Evolutionary conservation across 768 basidiomycete species (phyloP), one percentile per base, ranked within the genome.

Genomic region (Bullera alba): DNA sequence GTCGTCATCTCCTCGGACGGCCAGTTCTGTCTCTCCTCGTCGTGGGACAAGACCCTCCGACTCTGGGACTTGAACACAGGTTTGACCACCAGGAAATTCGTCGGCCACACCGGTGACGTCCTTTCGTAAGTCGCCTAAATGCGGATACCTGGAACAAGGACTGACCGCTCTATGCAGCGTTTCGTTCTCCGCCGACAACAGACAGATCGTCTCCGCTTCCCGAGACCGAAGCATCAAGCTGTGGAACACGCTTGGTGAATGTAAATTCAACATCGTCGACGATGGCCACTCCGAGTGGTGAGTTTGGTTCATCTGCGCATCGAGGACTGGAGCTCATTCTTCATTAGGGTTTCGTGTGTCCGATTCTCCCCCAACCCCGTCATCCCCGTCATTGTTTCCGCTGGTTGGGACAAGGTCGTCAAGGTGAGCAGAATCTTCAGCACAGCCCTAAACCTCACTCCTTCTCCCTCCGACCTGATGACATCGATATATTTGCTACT

Each of bases 201-300:
- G 95, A 73, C 95, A 97, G 75, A 99, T 99, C 73, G 95, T 99
- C 65, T 95, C 91, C 46, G 95, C 91, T 48, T 92, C 91, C 56
- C 87, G 95, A 61, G 95, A 99, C 81, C 80, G 79, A 73, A 84
- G 87, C 34, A 99, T 99, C 80, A 99, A 97, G 76, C 87, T 99
- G 70, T 99, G 95, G 95, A 99, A 99, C 79, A 99, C 95, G 55
- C 84, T 99, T 59, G 95, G 95, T 70, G 95, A 99, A 77, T 99
- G 95, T 80, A 99, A 99, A 76, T 97, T 90, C 74, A 88, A 97
- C 74, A 99, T 99, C 76, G 88, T 89, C 77, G 93, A 99, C 62
- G 95, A 97, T 65, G 91, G 93, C 54, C 95, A 99, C 79, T 78
- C 83, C 54, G 95, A 96, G 78, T 99, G 95, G 93, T 67, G 42